Evolutionary conservation across 495 filamentous ascomycete genomes (phyloP).

Genomic region (Penicillium crystallinum): DNA sequence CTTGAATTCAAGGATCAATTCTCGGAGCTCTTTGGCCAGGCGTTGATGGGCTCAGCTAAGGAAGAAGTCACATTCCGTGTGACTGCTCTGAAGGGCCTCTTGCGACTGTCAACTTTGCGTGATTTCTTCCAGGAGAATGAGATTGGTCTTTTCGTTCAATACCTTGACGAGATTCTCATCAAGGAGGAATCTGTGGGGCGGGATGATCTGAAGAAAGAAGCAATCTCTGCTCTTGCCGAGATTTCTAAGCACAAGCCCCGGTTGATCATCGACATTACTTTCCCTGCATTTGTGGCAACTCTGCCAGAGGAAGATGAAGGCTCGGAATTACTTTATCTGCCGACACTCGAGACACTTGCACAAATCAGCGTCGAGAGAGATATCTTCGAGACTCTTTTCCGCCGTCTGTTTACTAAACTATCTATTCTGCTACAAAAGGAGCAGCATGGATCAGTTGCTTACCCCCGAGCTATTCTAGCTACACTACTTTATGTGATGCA

Average conservation of each 20-base stretch:
- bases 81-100: constrained; percentile 54
- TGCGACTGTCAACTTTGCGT: constrained; percentile 50
- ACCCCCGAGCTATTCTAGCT: constrained; percentile 56
- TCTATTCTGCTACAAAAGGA: constrained; percentile 52
- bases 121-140: constrained; percentile 59
- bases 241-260: constrained; percentile 62
- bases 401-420: constrained; percentile 63
- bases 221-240: constrained; percentile 58
- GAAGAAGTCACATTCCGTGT: constrained; percentile 64
- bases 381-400: constrained; percentile 64
- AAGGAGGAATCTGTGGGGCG: constrained; percentile 52
- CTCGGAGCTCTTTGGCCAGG: constrained; percentile 56
- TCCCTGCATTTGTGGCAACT: constrained; percentile 68
- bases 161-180: constrained; percentile 60
- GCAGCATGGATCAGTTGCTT: constrained; percentile 43
- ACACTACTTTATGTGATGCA: constrained; percentile 63
- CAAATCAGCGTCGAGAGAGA: constrained; percentile 60
- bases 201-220: constrained; percentile 55
- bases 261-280: constrained; percentile 65
- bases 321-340: constrained; percentile 41
- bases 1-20: constrained; percentile 55
- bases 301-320: constrained; percentile 56
- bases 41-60: constrained; percentile 54
- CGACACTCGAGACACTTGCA: constrained; percentile 61
- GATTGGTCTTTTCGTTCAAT: constrained; percentile 58